Evolutionary conservation across 352 stramenopile species (phyloP).

Genomic region (Phytophthora multivora): DNA sequence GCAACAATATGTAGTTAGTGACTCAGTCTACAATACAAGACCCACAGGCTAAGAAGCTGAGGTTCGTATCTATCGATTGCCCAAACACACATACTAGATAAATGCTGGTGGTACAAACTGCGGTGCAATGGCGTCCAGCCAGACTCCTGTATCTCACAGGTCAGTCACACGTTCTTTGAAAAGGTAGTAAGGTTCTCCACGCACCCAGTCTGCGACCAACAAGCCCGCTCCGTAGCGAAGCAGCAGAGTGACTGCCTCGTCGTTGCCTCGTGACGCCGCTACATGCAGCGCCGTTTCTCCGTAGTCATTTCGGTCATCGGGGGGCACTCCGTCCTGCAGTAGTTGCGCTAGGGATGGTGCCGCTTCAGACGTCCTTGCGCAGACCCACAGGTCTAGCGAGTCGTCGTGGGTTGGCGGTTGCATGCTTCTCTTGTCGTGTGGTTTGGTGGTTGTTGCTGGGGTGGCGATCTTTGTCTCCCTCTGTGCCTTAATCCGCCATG

Average conservation of each 20-base stretch:
- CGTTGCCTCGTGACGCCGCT: constrained; percentile 56
- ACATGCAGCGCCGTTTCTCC: constrained; percentile 82
- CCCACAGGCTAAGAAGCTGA: neutral
- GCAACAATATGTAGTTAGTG: constrained; percentile 1
- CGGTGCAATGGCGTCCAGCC: constrained; percentile 83
- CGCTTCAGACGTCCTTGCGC: constrained; percentile 15
- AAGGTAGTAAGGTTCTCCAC: constrained; percentile 12
- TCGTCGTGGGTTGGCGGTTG: constrained; percentile 4
- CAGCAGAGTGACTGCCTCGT: constrained; percentile 59
- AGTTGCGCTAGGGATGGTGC: constrained; percentile 17
- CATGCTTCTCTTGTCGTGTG: constrained; percentile 14
- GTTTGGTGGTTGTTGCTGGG: constrained; percentile 7
- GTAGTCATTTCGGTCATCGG: constrained; percentile 69
- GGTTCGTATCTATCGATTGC: too few species aligned
- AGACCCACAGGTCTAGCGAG: constrained; percentile 35
- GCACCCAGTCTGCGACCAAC: constrained; percentile 63
- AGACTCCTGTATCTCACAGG: constrained; percentile 59
- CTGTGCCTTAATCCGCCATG: constrained; percentile 16
- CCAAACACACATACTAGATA: constrained; percentile 59
- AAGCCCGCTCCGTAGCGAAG: constrained; percentile 60
- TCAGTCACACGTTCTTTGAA: constrained; percentile 11
- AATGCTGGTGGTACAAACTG: constrained; percentile 66
- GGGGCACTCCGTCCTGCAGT: constrained; percentile 34
- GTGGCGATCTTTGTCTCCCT: constrained; percentile 8
- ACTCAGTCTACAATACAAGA: too few species aligned